phyloP scores from a whole-genome alignment of 108 stramenopile genomes.

The Skeletonema costatum region DNA sequence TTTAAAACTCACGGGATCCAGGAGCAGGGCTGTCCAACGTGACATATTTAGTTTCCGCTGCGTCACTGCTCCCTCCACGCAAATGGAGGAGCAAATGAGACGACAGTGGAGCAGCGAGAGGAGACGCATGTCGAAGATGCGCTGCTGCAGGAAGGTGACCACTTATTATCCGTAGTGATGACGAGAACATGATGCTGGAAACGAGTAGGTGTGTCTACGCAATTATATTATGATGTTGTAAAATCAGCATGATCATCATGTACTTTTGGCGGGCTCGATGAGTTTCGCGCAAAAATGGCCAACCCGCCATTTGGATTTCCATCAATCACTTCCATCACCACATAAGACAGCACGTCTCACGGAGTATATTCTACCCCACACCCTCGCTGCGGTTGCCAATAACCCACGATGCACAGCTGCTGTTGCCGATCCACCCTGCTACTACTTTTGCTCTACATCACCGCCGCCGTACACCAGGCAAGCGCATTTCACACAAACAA shows the following conservation, averaged over 20 bases:
- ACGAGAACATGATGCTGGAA: not conserved
- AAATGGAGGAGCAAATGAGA: not conserved
- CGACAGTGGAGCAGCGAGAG: not conserved
- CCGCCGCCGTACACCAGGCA: not conserved
- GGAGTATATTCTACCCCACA: too few species aligned
- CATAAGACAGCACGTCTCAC: too few species aligned
- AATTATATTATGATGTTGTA: too few species aligned
- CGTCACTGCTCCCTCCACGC: not conserved
- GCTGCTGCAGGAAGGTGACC: not conserved
- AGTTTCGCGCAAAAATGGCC: too few species aligned
- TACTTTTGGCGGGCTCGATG: too few species aligned
- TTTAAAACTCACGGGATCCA: slow-evolving; percentile 53
- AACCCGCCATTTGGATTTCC: too few species aligned
- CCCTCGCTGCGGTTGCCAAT: not conserved
- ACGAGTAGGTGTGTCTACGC: too few species aligned
- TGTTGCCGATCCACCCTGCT: not conserved
- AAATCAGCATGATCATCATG: too few species aligned
- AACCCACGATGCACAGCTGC: not conserved
- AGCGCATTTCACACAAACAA: not conserved
- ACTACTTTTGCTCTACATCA: not conserved
- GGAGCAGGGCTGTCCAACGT: slow-evolving; percentile 77
- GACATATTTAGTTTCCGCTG: slow-evolving; percentile 45
- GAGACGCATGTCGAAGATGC: not conserved
- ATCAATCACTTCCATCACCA: too few species aligned
- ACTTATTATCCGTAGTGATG: not conserved